A percentile compares a stretch with the other conserved stretches of the same genome.
phyloP scores from a whole-genome alignment of 805 yeast genomes.

The Starmerella riodocensis region DNA sequence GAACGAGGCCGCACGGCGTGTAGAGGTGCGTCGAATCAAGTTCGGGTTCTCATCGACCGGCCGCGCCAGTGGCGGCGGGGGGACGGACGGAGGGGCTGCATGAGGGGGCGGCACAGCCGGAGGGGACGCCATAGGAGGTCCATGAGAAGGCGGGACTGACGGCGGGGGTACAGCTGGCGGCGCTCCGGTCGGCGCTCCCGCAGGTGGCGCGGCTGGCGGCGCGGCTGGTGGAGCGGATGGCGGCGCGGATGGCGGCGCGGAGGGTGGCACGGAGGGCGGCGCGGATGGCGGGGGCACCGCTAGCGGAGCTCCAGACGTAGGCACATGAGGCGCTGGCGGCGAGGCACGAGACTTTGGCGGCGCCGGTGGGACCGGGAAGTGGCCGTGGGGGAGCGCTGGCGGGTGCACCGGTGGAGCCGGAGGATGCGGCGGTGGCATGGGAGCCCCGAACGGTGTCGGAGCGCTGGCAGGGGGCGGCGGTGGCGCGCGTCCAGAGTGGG shows the following conservation, averaged over 20 bases:
- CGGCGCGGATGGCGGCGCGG: not conserved
- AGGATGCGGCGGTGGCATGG: not conserved
- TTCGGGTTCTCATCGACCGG: too few species aligned
- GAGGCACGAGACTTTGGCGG: too few species aligned
- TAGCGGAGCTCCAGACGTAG: too few species aligned
- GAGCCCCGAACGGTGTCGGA: constrained; percentile 1
- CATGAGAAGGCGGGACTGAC: not conserved
- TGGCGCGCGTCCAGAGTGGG: constrained; percentile 3
- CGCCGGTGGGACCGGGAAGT: too few species aligned
- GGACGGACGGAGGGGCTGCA: too few species aligned
- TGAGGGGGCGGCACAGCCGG: too few species aligned
- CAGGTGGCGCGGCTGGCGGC: constrained; percentile 1
- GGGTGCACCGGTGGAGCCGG: constrained; percentile 11
- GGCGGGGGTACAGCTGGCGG: constrained; percentile 12
- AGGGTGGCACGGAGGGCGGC: constrained; percentile 1
- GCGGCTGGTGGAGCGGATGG: constrained; percentile 6
- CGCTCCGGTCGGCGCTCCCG: constrained; percentile 4
- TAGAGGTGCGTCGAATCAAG: too few species aligned
- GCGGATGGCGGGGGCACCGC: too few species aligned
- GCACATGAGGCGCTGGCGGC: too few species aligned
- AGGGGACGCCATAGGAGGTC: too few species aligned
- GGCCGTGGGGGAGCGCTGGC: constrained; percentile 4
- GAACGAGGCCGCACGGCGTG: too few species aligned
- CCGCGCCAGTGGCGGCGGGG: too few species aligned
- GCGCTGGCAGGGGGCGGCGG: constrained; percentile 3